Conservation (phyloP, 352 stramenopile species). For the Phytophthora ohioensis region DNA sequence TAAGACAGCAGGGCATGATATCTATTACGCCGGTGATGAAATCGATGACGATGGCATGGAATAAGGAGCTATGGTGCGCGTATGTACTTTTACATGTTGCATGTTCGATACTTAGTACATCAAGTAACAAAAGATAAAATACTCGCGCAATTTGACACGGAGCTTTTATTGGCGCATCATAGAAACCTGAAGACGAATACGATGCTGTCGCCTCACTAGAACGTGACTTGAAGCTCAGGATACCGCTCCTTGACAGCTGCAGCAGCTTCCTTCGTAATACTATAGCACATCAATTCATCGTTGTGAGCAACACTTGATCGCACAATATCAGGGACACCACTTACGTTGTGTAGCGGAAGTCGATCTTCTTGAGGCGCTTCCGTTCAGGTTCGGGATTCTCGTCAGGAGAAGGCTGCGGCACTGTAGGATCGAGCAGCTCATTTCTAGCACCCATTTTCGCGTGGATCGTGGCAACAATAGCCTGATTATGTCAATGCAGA, state of each 20-base stretch:
- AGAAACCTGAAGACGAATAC: neutral
- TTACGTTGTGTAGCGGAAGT: constrained; percentile 91
- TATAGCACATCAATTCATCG: constrained; percentile 22
- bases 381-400: constrained; percentile 71
- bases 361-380: constrained; percentile 90
- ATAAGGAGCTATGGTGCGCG: constrained; percentile 21
- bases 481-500: constrained; percentile 31
- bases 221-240: constrained; percentile 49
- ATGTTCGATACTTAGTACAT: constrained; percentile 1
- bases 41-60: constrained; percentile 69
- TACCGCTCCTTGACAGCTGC: constrained; percentile 80
- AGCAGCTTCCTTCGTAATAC: constrained; percentile 86
- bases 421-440: constrained; percentile 39
- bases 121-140: constrained; percentile 1
- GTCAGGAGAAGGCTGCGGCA: constrained; percentile 30
- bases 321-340: constrained; percentile 20
- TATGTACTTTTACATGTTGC: constrained; percentile 12
- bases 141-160: neutral
- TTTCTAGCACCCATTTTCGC: constrained; percentile 76
- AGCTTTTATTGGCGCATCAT: constrained; percentile 15
- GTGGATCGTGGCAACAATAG: constrained; percentile 79
- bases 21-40: constrained; percentile 76
- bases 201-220: constrained; percentile 28
- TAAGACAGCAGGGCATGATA: constrained; percentile 63
- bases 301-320: constrained; percentile 9